These are phyloP conservation scores for Colletotrichum sp. DNA, from an alignment of 2,329 filamentous ascomycete species.

Conservation along the genomic window DNA sequence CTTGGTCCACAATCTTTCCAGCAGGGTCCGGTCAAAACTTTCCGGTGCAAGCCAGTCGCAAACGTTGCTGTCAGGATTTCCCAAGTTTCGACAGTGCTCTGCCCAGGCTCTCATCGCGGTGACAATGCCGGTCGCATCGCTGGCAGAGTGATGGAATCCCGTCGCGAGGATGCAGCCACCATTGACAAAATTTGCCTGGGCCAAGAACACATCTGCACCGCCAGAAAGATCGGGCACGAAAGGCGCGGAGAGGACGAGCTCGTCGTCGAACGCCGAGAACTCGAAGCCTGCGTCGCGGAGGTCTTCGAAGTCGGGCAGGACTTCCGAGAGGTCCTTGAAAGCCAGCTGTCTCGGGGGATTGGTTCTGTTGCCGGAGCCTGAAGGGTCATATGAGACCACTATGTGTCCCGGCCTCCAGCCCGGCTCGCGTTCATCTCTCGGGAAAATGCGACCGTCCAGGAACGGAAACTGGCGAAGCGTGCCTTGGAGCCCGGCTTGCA, in stretches of 20 bases:
- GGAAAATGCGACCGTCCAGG: constrained; percentile 39
- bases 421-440: constrained; percentile 29
- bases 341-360: constrained; percentile 14
- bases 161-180: constrained; percentile 31
- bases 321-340: constrained; percentile 30
- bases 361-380: background rate
- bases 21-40: constrained; percentile 33
- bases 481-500: constrained; percentile 37
- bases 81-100: constrained; percentile 32
- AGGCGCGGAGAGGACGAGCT: constrained; percentile 26
- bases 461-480: constrained; percentile 40
- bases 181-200: constrained; percentile 34
- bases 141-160: constrained; percentile 8
- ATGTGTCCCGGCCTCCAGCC: constrained; percentile 32
- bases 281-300: constrained; percentile 26
- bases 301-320: constrained; percentile 27
- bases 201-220: constrained; percentile 30
- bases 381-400: constrained; percentile 21
- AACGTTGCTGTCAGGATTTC: constrained; percentile 7
- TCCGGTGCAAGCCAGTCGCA: constrained; percentile 32
- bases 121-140: constrained; percentile 33
- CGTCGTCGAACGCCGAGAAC: constrained; percentile 30
- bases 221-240: constrained; percentile 22
- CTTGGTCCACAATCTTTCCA: constrained; percentile 30
- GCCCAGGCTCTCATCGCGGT: constrained; percentile 33